Percentiles rank a stretch among this genome's conserved stretches.
These are phyloP conservation scores for Pseudogymnoascus sp. DNA, from an alignment of 2,329 filamentous ascomycete species.

Conservation along the genomic window DNA sequence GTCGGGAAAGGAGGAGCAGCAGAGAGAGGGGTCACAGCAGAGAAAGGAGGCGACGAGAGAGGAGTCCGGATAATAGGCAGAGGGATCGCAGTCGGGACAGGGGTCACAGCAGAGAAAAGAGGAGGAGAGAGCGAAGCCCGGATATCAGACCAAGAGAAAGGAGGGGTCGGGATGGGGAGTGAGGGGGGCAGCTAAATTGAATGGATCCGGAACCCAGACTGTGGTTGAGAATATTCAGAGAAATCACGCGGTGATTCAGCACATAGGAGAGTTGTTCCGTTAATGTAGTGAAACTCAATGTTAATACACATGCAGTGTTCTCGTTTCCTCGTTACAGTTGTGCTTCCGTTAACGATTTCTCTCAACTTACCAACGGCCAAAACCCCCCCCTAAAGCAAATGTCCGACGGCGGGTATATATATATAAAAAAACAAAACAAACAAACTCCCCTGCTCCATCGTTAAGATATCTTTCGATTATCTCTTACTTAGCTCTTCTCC, in stretches of 20 bases:
- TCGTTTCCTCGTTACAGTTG: no score
- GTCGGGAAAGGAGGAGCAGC: constrained; percentile 23
- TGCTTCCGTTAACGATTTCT: no score
- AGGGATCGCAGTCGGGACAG: background rate
- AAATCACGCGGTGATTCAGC: background rate
- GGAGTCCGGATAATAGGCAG: background rate
- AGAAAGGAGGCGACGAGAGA: constrained; percentile 17
- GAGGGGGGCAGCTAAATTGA: background rate
- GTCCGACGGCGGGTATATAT: background rate
- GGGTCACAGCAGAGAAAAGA: background rate
- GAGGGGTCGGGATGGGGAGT: background rate
- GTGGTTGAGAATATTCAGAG: background rate
- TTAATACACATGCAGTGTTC: background rate
- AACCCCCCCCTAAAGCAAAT: no score
- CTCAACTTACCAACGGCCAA: background rate
- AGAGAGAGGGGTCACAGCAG: constrained; percentile 25
- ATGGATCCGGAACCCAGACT: no score
- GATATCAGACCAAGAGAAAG: background rate
- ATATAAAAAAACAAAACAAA: background rate
- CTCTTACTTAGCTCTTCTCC: no score
- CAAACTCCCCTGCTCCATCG: background rate
- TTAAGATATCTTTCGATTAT: no score
- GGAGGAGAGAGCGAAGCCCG: background rate
- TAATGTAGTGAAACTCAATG: background rate
- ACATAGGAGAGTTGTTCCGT: background rate